These are phyloP conservation scores for Rhodotorula taiwanensis DNA, from an alignment of 768 basidiomycete genomes.

Conservation along the genomic window DNA sequence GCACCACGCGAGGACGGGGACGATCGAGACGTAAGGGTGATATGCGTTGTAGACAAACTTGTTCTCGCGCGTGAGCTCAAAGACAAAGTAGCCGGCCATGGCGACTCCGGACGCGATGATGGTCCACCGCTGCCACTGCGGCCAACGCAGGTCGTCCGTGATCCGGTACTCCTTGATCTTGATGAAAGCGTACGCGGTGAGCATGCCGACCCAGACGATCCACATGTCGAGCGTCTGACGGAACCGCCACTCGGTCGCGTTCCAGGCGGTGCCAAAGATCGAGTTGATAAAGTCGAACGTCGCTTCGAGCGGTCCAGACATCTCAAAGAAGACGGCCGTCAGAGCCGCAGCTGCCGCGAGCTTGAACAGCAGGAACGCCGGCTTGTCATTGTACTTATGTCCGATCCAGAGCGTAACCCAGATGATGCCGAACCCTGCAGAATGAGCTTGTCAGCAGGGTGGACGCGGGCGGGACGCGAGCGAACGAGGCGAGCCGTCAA, in stretches of 20 bases:
- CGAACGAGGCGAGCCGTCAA: neutral
- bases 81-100: slow-evolving; percentile 71
- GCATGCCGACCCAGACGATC: slow-evolving; percentile 82
- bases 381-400: slow-evolving; percentile 64
- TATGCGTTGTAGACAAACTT: slow-evolving; percentile 81
- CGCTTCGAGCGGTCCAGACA: slow-evolving; percentile 57
- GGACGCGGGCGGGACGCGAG: neutral
- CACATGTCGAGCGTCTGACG: slow-evolving; percentile 80
- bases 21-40: slow-evolving; percentile 73
- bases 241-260: slow-evolving; percentile 78
- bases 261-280: slow-evolving; percentile 74
- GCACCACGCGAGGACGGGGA: slow-evolving; percentile 72
- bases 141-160: slow-evolving; percentile 65
- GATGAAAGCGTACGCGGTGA: slow-evolving; percentile 63
- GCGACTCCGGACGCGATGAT: slow-evolving; percentile 53
- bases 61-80: slow-evolving; percentile 66
- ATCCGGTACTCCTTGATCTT: slow-evolving; percentile 67
- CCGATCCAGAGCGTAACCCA: slow-evolving; percentile 70
- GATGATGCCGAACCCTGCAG: slow-evolving; percentile 66
- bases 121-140: slow-evolving; percentile 51
- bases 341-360: slow-evolving; percentile 59
- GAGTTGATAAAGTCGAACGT: slow-evolving; percentile 60
- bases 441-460: neutral
- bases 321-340: slow-evolving; percentile 61
- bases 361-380: slow-evolving; percentile 63